Percentiles rank a stretch among this genome's conserved stretches.
phyloP scores from a whole-genome alignment of 305 asterid species.

The Stenogyne calaminthoides region DNA sequence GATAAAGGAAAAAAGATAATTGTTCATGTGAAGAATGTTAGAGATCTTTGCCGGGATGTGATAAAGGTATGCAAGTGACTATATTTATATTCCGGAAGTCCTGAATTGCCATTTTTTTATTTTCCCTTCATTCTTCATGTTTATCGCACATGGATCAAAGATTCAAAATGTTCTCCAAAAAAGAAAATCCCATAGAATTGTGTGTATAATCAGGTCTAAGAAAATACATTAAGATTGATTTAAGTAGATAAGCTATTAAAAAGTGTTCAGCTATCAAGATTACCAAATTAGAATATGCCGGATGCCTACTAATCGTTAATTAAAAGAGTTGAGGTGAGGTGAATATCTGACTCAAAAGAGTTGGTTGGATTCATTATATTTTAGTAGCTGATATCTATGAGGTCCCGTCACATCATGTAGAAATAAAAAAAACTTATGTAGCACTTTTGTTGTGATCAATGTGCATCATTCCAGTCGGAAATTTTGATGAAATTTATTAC shows the following conservation, averaged over 20 bases:
- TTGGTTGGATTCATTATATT: neutral
- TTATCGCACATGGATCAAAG: neutral
- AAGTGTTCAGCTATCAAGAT: no score
- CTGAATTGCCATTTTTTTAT: neutral
- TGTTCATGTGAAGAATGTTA: constrained; percentile 61
- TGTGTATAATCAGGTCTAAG: neutral
- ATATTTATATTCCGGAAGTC: neutral
- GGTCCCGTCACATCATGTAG: neutral
- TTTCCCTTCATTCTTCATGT: neutral
- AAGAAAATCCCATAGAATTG: neutral
- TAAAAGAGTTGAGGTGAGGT: neutral
- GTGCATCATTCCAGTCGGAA: neutral
- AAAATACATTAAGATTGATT: no score
- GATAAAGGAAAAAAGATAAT: constrained; percentile 79
- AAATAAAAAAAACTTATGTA: no score
- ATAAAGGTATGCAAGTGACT: constrained; percentile 63
- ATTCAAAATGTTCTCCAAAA: neutral
- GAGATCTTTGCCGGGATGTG: constrained; percentile 90
- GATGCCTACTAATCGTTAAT: no score
- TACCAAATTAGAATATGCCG: no score
- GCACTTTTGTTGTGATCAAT: neutral
- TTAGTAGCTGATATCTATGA: neutral
- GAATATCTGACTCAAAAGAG: neutral
- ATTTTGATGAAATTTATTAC: neutral
- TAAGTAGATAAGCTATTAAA: no score